Conservation (phyloP, 2,329 filamentous ascomycete species). For the Epicoccum nigrum region DNA sequence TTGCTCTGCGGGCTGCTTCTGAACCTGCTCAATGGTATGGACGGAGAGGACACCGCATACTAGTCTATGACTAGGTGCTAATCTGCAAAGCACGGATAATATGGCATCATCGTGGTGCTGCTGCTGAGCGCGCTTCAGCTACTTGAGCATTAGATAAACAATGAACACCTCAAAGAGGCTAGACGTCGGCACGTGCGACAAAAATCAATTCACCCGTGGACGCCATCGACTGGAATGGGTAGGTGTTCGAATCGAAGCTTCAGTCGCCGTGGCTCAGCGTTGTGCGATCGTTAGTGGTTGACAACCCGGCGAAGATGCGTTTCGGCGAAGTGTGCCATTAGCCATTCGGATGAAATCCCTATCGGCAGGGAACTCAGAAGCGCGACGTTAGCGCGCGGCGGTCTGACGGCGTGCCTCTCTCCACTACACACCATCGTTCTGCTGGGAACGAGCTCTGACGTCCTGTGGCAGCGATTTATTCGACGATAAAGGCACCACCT, state of each 20-base stretch:
- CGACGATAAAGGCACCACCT: neutral
- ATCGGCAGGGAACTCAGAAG: neutral
- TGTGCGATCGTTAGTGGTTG: neutral
- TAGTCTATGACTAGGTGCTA: no score
- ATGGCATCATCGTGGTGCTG: no score
- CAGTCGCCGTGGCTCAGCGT: no score
- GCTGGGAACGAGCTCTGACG: neutral
- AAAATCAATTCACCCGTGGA: neutral
- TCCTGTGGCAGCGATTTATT: neutral
- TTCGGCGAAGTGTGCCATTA: neutral
- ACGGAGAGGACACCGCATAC: no score
- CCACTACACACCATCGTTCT: neutral
- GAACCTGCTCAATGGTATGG: no score
- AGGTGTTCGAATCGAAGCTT: neutral
- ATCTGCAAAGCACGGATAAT: no score
- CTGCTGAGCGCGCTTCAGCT: no score
- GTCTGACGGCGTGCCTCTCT: neutral
- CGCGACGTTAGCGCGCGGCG: conserved; percentile 2
- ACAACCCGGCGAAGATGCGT: neutral
- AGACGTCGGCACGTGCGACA: no score
- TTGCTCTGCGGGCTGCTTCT: no score
- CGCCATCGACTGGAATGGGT: neutral
- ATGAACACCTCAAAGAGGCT: no score
- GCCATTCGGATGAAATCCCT: neutral
- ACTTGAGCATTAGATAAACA: no score